These are phyloP conservation scores for Punica granatum DNA, from an alignment of 345 rosid species.

Conservation along the genomic window DNA sequence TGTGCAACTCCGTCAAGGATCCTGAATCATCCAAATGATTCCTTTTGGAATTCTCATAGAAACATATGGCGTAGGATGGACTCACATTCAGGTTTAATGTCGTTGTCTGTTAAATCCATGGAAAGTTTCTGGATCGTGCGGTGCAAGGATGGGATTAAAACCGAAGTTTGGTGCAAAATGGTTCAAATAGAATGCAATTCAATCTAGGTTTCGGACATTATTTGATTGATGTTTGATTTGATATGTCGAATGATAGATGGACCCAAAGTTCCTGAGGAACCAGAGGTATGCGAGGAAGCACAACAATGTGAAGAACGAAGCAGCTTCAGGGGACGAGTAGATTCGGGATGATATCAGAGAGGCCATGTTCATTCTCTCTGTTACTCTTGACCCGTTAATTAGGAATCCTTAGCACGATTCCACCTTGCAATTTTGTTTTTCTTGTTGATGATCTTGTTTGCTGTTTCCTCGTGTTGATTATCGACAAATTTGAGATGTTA, in stretches of 20 bases:
- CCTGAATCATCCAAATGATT: too few species aligned
- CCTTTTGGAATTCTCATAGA: too few species aligned
- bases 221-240: neutral
- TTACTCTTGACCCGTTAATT: neutral
- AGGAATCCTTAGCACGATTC: neutral
- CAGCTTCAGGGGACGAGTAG: conserved; percentile 19
- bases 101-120: too few species aligned
- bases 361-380: neutral
- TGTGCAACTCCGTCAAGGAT: too few species aligned
- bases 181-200: neutral
- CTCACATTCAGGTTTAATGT: too few species aligned
- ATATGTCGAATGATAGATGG: conserved; percentile 47
- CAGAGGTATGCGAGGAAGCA: conserved; percentile 99
- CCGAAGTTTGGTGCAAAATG: neutral
- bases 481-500: neutral
- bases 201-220: neutral
- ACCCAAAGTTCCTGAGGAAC: conserved; percentile 95
- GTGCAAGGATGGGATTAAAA: too few species aligned
- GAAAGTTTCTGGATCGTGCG: too few species aligned
- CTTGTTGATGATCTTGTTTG: neutral
- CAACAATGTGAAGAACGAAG: conserved; percentile 46
- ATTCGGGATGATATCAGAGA: neutral
- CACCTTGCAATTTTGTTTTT: neutral
- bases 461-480: neutral
- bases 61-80: too few species aligned